Base-by-base conservation (phyloP, 2,329 filamentous ascomycete genomes). In the Blastomyces silverae region DNA sequence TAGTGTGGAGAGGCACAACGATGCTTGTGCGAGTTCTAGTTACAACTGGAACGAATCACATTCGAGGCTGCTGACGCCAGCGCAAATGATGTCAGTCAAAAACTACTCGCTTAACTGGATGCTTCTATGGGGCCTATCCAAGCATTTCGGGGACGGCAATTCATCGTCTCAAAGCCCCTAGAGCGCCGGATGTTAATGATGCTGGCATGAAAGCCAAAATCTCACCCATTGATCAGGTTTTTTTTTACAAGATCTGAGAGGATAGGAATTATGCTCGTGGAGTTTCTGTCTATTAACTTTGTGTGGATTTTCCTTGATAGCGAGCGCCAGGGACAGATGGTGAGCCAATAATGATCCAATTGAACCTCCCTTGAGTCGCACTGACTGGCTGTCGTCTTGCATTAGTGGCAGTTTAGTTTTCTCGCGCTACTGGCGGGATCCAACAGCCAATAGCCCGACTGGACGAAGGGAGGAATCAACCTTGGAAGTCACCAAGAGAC, bases 221-320 rank as follows among this genome's bases (percentile, higher is more conserved):
- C 28, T 56, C 53, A 37, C 53, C 17, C 53, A 56, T 56, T 56
- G 53, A 56, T 31, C 31, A 56, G 34, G 53, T n/a, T 56, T 37
- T 55, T n/a, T 34, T 4, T n/a, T 6, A 55, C n/a, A 56, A 17
- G 20, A n/a, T 56, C 53, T 37, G 3, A 37, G 25, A 37, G 53
- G 53, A 34, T 56, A 31, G 4, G 48, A 56, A 37, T 56, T 37
- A 20, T 56, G 31, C 20, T 56, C 6, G 8, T 56, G 28, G 15
- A 56, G 11, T 48, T 48, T 48, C 5, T 37, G 4, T 28, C 3
- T 34, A 25, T 4, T 17, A 6, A 31, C 37, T 39, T 55, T 20
- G 52, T 20, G 52, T 55, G 52, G 52, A 20, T 34, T 34, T 55
- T 55, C 22, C 25, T 28, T n/a, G 15, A 17, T 31, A 3, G 28